phyloP scores from a whole-genome alignment of 345 rosid species.

The Acer saccharum region DNA sequence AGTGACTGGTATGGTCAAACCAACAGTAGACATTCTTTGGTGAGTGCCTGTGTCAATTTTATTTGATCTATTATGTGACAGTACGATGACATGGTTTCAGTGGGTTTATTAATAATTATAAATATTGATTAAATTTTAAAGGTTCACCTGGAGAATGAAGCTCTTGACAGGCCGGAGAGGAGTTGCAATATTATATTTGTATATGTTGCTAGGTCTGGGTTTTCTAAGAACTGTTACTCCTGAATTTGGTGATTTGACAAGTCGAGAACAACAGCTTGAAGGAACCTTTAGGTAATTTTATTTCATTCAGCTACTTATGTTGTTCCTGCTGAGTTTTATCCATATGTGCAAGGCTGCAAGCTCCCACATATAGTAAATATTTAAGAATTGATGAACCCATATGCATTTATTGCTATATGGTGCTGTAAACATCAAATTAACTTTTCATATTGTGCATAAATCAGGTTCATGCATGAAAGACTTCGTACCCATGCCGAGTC shows the following conservation, averaged over 20 bases:
- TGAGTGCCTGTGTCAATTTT: slow-evolving; percentile 39
- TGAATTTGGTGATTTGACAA: slow-evolving; percentile 87
- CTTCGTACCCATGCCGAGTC: slow-evolving; percentile 98
- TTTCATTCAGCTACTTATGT: slow-evolving; percentile 14
- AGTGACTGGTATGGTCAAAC: slow-evolving; percentile 99
- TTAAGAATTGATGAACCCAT: background rate
- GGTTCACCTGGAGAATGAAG: slow-evolving; percentile 99
- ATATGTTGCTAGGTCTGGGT: slow-evolving; percentile 95
- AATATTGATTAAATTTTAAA: slow-evolving; percentile 31
- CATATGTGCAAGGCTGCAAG: background rate
- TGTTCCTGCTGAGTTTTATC: slow-evolving; percentile 6
- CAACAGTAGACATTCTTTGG: slow-evolving; percentile 94
- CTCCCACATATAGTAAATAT: background rate
- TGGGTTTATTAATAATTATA: slow-evolving; percentile 22
- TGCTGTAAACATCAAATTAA: slow-evolving; percentile 17
- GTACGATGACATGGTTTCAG: slow-evolving; percentile 15
- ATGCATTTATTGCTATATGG: slow-evolving; percentile 16
- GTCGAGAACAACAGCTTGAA: slow-evolving; percentile 87
- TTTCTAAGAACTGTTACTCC: slow-evolving; percentile 89
- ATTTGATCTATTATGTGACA: background rate
- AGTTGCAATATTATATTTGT: slow-evolving; percentile 86
- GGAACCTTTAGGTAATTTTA: slow-evolving; percentile 83
- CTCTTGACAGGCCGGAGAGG: slow-evolving; percentile 91
- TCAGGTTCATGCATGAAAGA: slow-evolving; percentile 99
- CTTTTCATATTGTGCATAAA: slow-evolving; percentile 18